Evolutionary conservation across 148 eudicot species (phyloP).

Genomic region (Camellia lanceoleosa): DNA sequence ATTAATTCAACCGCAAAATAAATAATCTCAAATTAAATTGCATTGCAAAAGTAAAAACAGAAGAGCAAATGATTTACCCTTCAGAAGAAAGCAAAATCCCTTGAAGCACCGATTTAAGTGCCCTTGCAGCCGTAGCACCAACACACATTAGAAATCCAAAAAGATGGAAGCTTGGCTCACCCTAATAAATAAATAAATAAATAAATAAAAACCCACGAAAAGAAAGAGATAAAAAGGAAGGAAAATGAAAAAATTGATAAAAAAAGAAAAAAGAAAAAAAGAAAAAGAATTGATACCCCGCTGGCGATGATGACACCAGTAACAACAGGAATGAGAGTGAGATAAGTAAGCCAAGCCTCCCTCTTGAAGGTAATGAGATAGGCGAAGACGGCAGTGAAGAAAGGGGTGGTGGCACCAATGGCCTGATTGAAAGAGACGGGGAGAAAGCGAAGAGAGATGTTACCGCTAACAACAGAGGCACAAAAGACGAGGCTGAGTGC

Average conservation of each 20-base stretch:
- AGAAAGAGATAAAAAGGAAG: constrained; percentile 2
- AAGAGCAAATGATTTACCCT: constrained; percentile 28
- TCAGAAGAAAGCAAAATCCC: constrained; percentile 54
- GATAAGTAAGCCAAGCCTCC: constrained; percentile 35
- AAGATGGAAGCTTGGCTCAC: constrained; percentile 54
- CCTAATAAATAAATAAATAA: constrained; percentile 13
- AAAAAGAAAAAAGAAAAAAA: neutral
- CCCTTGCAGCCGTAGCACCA: constrained; percentile 53
- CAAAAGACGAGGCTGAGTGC: constrained; percentile 30
- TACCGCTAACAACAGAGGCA: constrained; percentile 33
- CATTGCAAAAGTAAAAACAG: neutral
- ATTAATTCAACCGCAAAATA: neutral
- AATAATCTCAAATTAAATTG: neutral
- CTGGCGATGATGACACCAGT: constrained; percentile 39
- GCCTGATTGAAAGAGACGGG: constrained; percentile 37
- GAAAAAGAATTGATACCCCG: constrained; percentile 25
- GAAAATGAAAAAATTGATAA: neutral
- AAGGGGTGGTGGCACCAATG: constrained; percentile 39
- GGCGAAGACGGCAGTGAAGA: constrained; percentile 41
- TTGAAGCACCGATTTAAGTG: constrained; percentile 47
- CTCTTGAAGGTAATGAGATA: constrained; percentile 34
- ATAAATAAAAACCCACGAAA: neutral
- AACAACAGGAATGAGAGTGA: constrained; percentile 35
- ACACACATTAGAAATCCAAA: constrained; percentile 48
- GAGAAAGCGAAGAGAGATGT: constrained; percentile 25